These are phyloP conservation scores for Puccinia hordei DNA, from an alignment of 1,284 basidiomycete species.

Conservation along the genomic window DNA sequence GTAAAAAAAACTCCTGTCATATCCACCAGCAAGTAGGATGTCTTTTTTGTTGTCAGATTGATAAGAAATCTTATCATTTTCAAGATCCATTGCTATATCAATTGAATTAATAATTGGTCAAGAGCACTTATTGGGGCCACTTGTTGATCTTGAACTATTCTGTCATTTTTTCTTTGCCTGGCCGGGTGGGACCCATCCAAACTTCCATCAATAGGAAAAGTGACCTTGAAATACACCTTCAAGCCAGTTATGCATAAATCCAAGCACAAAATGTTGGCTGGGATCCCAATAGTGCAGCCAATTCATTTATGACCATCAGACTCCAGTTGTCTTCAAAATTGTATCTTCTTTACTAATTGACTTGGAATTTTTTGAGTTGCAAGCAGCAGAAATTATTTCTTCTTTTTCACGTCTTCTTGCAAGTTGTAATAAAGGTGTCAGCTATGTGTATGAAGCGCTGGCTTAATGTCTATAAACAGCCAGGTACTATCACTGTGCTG, in stretches of 20 bases:
- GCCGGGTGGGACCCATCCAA: background rate
- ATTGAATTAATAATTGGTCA: background rate
- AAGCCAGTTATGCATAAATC: no score
- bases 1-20: background rate
- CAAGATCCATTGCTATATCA: background rate
- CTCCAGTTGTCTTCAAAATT: conserved; percentile 21
- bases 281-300: conserved; percentile 36
- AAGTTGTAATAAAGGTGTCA: background rate
- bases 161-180: background rate
- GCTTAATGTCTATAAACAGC: no score
- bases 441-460: no score
- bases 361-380: background rate
- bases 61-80: background rate
- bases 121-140: background rate
- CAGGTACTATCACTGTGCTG: no score
- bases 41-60: background rate
- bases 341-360: background rate
- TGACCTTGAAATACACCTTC: no score
- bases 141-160: background rate
- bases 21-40: background rate
- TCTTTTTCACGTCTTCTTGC: conserved; percentile 12
- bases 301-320: conserved; percentile 40
- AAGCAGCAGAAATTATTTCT: no score
- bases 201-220: no score
- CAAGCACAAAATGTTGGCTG: no score